These are phyloP conservation scores for Senecio squalidus DNA, from an alignment of 140 eudicot species.

Conservation along the genomic window DNA sequence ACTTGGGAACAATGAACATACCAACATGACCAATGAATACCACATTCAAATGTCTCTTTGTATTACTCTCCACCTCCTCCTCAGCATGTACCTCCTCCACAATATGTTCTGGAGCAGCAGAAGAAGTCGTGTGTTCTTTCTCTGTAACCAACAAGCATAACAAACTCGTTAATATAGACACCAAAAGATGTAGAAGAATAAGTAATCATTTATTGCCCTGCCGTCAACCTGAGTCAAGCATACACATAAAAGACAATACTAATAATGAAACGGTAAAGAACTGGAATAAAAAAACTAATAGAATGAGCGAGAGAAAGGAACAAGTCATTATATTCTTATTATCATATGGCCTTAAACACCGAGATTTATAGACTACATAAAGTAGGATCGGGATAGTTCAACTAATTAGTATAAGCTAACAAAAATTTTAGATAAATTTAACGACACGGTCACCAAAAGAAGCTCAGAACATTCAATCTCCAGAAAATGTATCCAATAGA, in stretches of 20 bases:
- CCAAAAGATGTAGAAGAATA: neutral
- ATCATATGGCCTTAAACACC: neutral
- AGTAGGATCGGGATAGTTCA: too few species aligned
- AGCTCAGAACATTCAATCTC: neutral
- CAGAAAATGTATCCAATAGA: neutral
- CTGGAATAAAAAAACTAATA: constrained; percentile 17
- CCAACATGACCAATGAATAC: constrained; percentile 98
- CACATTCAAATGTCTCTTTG: constrained; percentile 81
- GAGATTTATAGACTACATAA: too few species aligned
- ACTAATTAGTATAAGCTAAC: neutral
- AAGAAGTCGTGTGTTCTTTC: constrained; percentile 34
- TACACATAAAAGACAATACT: neutral
- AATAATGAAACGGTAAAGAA: too few species aligned
- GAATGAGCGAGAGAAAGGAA: constrained; percentile 12
- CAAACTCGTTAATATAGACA: neutral
- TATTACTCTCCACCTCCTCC: constrained; percentile 38
- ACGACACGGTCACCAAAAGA: neutral
- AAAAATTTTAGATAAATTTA: neutral
- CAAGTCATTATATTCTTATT: neutral
- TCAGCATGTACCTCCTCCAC: constrained; percentile 47
- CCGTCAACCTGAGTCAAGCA: neutral
- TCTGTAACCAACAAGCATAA: constrained; percentile 28
- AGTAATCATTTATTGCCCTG: neutral
- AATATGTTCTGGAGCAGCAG: constrained; percentile 33
- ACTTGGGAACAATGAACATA: constrained; percentile 26